phyloP scores from a whole-genome alignment of 2,329 filamentous ascomycete genomes.

The Neophaeococcomyces aloes region DNA sequence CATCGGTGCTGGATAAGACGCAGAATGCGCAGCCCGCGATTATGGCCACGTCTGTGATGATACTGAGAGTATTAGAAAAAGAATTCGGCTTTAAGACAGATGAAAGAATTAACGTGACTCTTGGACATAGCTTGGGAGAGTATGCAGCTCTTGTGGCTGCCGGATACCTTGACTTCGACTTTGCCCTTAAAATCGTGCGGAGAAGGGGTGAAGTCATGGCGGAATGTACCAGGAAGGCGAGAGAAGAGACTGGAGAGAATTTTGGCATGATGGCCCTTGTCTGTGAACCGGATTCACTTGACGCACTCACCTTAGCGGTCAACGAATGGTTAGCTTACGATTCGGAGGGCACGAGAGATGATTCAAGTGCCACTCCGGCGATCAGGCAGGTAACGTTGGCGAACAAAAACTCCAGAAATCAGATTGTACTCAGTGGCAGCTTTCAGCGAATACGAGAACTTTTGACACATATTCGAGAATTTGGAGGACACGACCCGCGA shows the following conservation, averaged over 20 bases:
- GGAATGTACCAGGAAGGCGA: slow-evolving; percentile 57
- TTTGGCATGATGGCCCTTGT: slow-evolving; percentile 93
- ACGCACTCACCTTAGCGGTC: slow-evolving; percentile 59
- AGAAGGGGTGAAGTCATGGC: slow-evolving; percentile 75
- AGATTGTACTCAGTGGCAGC: slow-evolving; percentile 86
- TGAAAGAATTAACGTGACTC: slow-evolving; percentile 65
- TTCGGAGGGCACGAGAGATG: slow-evolving; percentile 54
- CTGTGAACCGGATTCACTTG: slow-evolving; percentile 69
- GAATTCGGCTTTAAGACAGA: slow-evolving; percentile 68
- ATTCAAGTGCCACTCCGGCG: slow-evolving; percentile 57
- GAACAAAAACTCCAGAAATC: slow-evolving; percentile 91
- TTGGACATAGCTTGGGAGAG: slow-evolving; percentile 87
- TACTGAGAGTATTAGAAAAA: slow-evolving; percentile 73
- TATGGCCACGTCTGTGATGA: slow-evolving; percentile 87
- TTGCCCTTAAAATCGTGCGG: slow-evolving; percentile 67
- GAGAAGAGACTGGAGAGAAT: slow-evolving; percentile 59
- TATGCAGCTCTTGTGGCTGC: slow-evolving; percentile 83
- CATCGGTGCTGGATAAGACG: slow-evolving; percentile 65
- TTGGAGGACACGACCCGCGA: slow-evolving; percentile 80
- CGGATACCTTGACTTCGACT: slow-evolving; percentile 65
- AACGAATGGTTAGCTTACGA: slow-evolving; percentile 66
- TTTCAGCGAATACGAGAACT: slow-evolving; percentile 72
- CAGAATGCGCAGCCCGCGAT: slow-evolving; percentile 89
- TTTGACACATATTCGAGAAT: slow-evolving; percentile 74
- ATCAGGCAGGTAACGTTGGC: slow-evolving; percentile 83